These are phyloP conservation scores for Alternaria gaisen DNA, from an alignment of 2,329 filamentous ascomycete species.

Conservation along the genomic window DNA sequence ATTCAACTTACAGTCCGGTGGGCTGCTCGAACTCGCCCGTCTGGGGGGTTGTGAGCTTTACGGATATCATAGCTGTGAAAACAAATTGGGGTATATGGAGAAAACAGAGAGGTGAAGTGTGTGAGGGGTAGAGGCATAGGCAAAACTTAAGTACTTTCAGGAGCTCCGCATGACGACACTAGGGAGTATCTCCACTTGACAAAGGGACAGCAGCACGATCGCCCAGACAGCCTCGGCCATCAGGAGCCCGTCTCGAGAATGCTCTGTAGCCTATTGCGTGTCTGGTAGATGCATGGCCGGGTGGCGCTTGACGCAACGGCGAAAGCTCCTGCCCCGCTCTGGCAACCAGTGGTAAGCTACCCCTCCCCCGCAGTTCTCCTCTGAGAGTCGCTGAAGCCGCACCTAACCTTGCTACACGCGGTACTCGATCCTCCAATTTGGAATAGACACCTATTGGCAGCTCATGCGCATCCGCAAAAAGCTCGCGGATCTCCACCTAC, in stretches of 20 bases:
- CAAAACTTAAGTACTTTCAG: conserved; percentile 42
- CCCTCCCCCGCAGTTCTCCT: conserved; percentile 45
- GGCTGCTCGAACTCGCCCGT: conserved; percentile 67
- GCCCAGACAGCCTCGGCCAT: conserved; percentile 43
- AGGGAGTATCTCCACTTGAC: conserved; percentile 32
- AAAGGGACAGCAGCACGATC: conserved; percentile 22
- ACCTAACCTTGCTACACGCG: conserved; percentile 22
- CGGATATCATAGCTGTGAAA: conserved; percentile 53
- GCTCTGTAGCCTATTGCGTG: conserved; percentile 33
- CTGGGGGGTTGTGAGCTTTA: conserved; percentile 73
- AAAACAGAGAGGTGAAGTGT: conserved; percentile 26
- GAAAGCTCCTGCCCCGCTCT: conserved; percentile 41
- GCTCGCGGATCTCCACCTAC: neutral
- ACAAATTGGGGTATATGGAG: conserved; percentile 40
- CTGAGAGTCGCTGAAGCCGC: conserved; percentile 22
- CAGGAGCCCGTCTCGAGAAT: conserved; percentile 38
- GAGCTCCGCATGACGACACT: conserved; percentile 33
- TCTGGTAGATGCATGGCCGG: conserved; percentile 17
- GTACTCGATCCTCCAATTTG: conserved; percentile 21
- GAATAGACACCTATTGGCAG: conserved; percentile 19
- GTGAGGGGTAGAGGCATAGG: conserved; percentile 34
- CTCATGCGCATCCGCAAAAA: conserved; percentile 6
- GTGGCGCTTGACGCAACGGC: conserved; percentile 36
- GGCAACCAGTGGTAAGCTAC: conserved; percentile 38
- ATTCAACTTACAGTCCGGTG: conserved; percentile 60